Conservation (phyloP, 1,139 yeast species). For the Yamadazyma conglobata region DNA sequence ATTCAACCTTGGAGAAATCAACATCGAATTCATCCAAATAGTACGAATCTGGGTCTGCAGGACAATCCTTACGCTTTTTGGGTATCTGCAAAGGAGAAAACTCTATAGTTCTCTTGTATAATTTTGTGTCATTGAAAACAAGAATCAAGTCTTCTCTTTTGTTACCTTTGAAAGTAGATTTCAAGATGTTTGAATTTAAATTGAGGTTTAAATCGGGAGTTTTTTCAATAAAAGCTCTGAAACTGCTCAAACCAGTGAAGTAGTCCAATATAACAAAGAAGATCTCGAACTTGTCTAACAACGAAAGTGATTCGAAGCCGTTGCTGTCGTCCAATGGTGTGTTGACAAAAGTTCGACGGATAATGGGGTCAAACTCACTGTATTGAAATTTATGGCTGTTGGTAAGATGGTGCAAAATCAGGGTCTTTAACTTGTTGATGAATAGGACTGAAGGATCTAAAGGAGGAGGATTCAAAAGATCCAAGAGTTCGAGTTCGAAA, state of each 20-base stretch:
- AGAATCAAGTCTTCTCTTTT: conserved; percentile 32
- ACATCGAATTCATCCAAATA: conserved; percentile 33
- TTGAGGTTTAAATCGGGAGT: conserved; percentile 21
- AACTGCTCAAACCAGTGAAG: conserved; percentile 32
- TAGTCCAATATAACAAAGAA: conserved; percentile 40
- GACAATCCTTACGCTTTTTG: conserved; percentile 34
- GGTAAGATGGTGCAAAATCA: conserved; percentile 27
- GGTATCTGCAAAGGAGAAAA: conserved; percentile 39
- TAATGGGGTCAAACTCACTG: conserved; percentile 12
- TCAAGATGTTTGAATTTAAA: conserved; percentile 29
- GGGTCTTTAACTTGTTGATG: conserved; percentile 38
- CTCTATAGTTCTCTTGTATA: conserved; percentile 37
- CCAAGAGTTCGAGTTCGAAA: conserved; percentile 52
- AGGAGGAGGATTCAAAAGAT: conserved; percentile 36
- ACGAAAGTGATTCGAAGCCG: conserved; percentile 34
- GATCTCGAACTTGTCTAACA: conserved; percentile 46
- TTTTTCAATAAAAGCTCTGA: conserved; percentile 44
- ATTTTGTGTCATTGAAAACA: conserved; percentile 41
- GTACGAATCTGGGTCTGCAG: conserved; percentile 29
- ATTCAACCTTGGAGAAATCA: conserved; percentile 19
- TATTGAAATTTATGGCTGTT: conserved; percentile 10
- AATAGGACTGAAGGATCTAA: conserved; percentile 32
- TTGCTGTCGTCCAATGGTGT: conserved; percentile 32
- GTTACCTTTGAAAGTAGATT: conserved; percentile 13
- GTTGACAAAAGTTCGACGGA: conserved; percentile 34